These are phyloP conservation scores for Panaeolus cyanescens DNA, from an alignment of 768 basidiomycete species.

Conservation along the genomic window DNA sequence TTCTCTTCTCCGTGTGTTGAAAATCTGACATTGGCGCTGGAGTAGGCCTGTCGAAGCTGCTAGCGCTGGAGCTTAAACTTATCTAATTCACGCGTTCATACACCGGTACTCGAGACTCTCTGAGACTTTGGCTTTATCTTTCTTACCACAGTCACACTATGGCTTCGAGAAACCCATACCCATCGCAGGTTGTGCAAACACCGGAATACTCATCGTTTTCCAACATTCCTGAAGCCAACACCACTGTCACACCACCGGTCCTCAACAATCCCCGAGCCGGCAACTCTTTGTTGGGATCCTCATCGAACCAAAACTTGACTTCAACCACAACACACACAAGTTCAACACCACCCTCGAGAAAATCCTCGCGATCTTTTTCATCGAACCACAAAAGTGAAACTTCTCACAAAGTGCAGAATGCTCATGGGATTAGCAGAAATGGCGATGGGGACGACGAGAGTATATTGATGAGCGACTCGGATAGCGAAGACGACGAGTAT, in stretches of 20 bases:
- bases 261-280: not conserved
- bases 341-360: not conserved
- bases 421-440: not conserved
- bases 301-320: not conserved
- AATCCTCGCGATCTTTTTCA: not conserved
- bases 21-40: not conserved
- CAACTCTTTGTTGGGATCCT: not conserved
- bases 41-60: not conserved
- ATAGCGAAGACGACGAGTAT: not conserved
- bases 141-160: not conserved
- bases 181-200: not conserved
- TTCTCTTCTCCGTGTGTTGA: not conserved
- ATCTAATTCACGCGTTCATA: not conserved
- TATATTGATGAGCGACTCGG: not conserved
- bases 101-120: not conserved
- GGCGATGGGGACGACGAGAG: not conserved
- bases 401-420: not conserved
- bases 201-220: constrained; percentile 2
- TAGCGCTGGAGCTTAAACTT: not conserved
- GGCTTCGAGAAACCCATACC: not conserved
- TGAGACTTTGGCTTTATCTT: not conserved
- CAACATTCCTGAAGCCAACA: not conserved
- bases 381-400: not conserved
- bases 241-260: not conserved
- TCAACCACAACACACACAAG: not conserved